Percentiles rank a stretch among this genome's conserved stretches.
Evolutionary conservation across 2,329 filamentous ascomycete genomes (phyloP).

Genomic region (Fusarium hainanense): DNA sequence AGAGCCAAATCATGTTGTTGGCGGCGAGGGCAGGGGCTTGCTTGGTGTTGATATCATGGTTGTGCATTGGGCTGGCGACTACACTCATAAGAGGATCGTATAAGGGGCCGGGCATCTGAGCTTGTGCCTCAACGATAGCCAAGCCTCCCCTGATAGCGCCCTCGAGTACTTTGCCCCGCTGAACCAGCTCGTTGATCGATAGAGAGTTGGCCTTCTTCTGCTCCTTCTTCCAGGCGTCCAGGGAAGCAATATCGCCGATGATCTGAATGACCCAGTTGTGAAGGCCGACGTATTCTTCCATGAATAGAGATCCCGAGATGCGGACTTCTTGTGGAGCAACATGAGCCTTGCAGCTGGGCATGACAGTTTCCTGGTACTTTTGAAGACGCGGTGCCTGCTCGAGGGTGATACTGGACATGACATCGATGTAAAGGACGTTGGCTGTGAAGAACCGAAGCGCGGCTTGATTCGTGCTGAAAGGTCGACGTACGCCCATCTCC

Average conservation of each 20-base stretch:
- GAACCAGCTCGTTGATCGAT: slow-evolving; percentile 58
- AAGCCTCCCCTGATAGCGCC: slow-evolving; percentile 51
- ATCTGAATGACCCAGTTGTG: slow-evolving; percentile 67
- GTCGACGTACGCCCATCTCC: slow-evolving; percentile 48
- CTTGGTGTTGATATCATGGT: slow-evolving; percentile 37
- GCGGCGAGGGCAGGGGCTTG: slow-evolving; percentile 41
- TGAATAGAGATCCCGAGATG: slow-evolving; percentile 50
- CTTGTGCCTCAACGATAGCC: slow-evolving; percentile 44
- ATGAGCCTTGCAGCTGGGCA: slow-evolving; percentile 48
- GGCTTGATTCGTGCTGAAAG: slow-evolving; percentile 60
- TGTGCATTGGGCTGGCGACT: slow-evolving; percentile 40
- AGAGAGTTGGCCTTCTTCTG: slow-evolving; percentile 57
- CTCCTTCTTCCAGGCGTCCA: slow-evolving; percentile 67
- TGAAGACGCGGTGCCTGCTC: slow-evolving; percentile 56
- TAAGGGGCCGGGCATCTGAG: background rate
- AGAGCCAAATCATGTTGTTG: slow-evolving; percentile 59
- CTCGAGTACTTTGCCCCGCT: slow-evolving; percentile 57
- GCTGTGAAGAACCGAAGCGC: slow-evolving; percentile 61
- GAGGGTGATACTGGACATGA: slow-evolving; percentile 61
- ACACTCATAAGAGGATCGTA: slow-evolving; percentile 21
- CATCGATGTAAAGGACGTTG: slow-evolving; percentile 61
- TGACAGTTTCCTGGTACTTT: slow-evolving; percentile 54
- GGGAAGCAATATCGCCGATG: slow-evolving; percentile 64
- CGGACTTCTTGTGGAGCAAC: slow-evolving; percentile 33
- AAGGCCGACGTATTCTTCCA: slow-evolving; percentile 65